A percentile compares a stretch with the other conserved stretches of the same genome.
Evolutionary conservation across 1,139 yeast genomes (phyloP).

Genomic region (Debaryomyces robertsiae): DNA sequence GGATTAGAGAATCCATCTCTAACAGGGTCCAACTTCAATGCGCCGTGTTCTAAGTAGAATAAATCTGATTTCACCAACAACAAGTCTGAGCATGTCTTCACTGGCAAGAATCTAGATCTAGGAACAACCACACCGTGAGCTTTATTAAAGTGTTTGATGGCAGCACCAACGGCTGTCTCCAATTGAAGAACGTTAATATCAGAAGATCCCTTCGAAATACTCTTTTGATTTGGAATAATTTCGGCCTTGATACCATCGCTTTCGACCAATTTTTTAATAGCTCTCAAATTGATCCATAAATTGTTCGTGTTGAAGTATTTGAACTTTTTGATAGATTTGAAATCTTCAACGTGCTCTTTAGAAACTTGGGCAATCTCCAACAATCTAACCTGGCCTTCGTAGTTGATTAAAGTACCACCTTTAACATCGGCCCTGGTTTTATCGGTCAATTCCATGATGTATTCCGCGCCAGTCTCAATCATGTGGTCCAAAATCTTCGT

Average conservation of each 20-base stretch:
- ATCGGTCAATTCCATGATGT: conserved; percentile 97
- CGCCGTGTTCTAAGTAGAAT: conserved; percentile 89
- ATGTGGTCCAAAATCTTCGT: conserved; percentile 87
- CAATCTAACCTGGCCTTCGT: conserved; percentile 92
- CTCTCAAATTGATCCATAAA: conserved; percentile 94
- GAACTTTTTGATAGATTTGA: conserved; percentile 95
- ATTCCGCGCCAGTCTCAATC: conserved; percentile 89
- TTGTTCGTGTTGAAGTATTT: conserved; percentile 97
- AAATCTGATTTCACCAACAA: conserved; percentile 95
- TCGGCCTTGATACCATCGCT: conserved; percentile 82
- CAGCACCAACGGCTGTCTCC: conserved; percentile 99
- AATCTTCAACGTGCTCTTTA: conserved; percentile 97
- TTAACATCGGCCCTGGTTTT: conserved; percentile 99
- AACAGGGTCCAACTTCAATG: conserved; percentile 77
- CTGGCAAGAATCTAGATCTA: conserved; percentile 96
- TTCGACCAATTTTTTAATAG: conserved; percentile 90
- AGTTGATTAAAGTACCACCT: conserved; percentile 97
- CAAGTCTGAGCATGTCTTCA: conserved; percentile 94
- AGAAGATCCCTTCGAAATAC: conserved; percentile 72
- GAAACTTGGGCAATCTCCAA: conserved; percentile 99
- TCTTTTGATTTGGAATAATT: conserved; percentile 91
- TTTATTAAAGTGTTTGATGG: conserved; percentile 90
- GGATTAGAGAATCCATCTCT: conserved; percentile 92
- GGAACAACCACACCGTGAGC: conserved; percentile 99
- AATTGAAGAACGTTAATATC: conserved; percentile 89